Conservation (phyloP, 1,284 basidiomycete species). For the Coniferiporia weirii region DNA sequence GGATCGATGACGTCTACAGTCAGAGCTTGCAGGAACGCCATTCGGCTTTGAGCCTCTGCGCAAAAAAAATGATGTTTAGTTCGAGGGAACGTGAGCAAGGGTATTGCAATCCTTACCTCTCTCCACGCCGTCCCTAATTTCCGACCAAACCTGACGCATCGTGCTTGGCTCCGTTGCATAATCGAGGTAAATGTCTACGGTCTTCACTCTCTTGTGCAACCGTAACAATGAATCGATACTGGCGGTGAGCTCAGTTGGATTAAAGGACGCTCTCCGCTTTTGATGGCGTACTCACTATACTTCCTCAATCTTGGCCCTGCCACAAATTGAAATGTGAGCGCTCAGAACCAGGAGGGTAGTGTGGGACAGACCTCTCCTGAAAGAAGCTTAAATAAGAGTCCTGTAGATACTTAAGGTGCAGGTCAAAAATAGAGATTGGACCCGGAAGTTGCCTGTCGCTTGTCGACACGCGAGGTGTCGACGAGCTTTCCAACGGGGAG, state of each 20-base stretch:
- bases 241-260: conserved; percentile 13
- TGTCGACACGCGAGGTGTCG: conserved; percentile 15
- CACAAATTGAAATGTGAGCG: conserved; percentile 17
- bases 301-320: conserved; percentile 78
- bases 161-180: conserved; percentile 58
- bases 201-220: conserved; percentile 64
- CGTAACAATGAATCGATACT: conserved; percentile 69
- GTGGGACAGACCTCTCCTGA: conserved; percentile 64
- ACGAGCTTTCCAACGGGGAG: conserved; percentile 10
- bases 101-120: conserved; percentile 44
- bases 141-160: conserved; percentile 69
- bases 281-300: conserved; percentile 53
- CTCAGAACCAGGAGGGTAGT: conserved; percentile 13
- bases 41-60: conserved; percentile 75
- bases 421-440: conserved; percentile 65
- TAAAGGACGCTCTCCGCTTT: neutral
- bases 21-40: conserved; percentile 69
- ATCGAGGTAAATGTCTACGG: conserved; percentile 61
- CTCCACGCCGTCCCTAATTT: conserved; percentile 80
- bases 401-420: conserved; percentile 59
- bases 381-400: conserved; percentile 82
- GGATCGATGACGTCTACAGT: conserved; percentile 68
- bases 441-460: conserved; percentile 33
- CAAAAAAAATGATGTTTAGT: neutral
- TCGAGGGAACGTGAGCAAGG: conserved; percentile 6